Evolutionary conservation across 2,329 filamentous ascomycete genomes (phyloP).

Genomic region (Sarocladiaceae sp.): DNA sequence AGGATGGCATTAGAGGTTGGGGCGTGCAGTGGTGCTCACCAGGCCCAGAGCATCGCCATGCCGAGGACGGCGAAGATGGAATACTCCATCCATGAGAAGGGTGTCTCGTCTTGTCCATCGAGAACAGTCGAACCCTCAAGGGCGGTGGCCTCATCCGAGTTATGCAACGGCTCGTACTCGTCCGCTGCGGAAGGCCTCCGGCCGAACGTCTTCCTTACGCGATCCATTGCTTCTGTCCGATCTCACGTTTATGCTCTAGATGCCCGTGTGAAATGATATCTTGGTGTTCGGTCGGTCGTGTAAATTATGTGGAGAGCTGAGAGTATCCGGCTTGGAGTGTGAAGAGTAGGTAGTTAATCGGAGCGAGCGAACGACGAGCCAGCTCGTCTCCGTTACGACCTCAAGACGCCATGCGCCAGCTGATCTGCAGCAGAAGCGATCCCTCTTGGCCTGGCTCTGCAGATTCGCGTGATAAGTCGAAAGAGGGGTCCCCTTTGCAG

Average conservation of each 20-base stretch:
- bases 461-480: conserved; percentile 1
- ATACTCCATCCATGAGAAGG: conserved; percentile 85
- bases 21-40: conserved; percentile 48
- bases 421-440: neutral
- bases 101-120: conserved; percentile 30
- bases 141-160: conserved; percentile 20
- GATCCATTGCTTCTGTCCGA: conserved; percentile 17
- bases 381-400: neutral
- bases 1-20: neutral
- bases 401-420: conserved; percentile 1
- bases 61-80: conserved; percentile 78
- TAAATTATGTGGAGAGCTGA: no score
- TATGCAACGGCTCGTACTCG: conserved; percentile 28
- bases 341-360: no score
- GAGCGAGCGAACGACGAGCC: neutral
- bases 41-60: conserved; percentile 94
- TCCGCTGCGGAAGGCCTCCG: conserved; percentile 15
- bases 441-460: neutral
- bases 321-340: no score
- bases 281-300: no score
- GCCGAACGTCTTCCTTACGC: conserved; percentile 18
- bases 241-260: neutral
- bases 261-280: neutral
- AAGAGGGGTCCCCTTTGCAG: neutral
- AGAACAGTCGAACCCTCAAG: conserved; percentile 20